These are phyloP conservation scores for Apium graveolens DNA, from an alignment of 129 eudicot genomes.

Conservation along the genomic window DNA sequence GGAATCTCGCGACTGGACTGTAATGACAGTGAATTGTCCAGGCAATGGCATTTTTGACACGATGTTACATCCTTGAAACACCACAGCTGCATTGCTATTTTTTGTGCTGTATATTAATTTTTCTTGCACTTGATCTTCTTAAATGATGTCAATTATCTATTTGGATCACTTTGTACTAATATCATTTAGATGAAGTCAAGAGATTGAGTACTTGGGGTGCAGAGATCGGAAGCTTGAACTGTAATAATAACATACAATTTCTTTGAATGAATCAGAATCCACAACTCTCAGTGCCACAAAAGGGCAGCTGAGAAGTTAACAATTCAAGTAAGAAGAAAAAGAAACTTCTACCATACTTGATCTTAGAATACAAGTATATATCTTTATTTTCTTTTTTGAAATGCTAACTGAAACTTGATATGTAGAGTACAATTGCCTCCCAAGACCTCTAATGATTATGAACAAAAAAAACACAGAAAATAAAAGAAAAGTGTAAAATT, in stretches of 20 bases:
- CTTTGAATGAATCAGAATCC: not conserved
- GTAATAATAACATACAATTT: not conserved
- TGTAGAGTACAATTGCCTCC: not conserved
- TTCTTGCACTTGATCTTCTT: no score
- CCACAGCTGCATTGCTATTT: slow-evolving; percentile 81
- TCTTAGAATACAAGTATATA: not conserved
- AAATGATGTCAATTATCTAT: no score
- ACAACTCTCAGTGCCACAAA: slow-evolving; percentile 7
- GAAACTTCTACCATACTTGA: not conserved
- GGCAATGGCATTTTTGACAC: slow-evolving; percentile 65
- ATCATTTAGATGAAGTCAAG: no score
- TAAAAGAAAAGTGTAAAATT: not conserved
- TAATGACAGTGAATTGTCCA: slow-evolving; percentile 66
- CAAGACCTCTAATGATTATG: not conserved
- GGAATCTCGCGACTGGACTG: slow-evolving; percentile 64
- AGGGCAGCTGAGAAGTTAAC: not conserved
- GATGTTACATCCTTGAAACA: slow-evolving; percentile 72
- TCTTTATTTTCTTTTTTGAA: not conserved
- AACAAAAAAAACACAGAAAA: not conserved
- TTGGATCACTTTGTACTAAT: no score
- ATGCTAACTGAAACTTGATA: not conserved
- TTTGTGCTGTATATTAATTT: no score
- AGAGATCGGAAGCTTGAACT: not conserved
- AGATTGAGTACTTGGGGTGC: no score
- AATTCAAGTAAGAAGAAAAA: not conserved